Conservation (phyloP, 2,329 filamentous ascomycete genomes). For the Diaporthe citriasiana region DNA sequence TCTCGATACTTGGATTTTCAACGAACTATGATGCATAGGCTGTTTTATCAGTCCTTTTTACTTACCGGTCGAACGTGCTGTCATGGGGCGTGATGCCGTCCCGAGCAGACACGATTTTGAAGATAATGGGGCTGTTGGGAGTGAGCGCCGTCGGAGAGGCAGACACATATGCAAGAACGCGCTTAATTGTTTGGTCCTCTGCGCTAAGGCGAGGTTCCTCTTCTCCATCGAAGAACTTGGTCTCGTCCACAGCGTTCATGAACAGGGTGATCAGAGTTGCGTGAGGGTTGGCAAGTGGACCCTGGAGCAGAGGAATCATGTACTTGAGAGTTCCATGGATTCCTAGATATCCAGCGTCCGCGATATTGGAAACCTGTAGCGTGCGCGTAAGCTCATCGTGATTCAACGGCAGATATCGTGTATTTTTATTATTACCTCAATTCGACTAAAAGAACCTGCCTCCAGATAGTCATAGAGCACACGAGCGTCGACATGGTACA, state of each 20-base stretch:
- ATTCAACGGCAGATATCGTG: too few relatives aligned
- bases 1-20: not conserved
- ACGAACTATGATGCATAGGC: not conserved
- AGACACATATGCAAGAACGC: not conserved
- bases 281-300: not conserved
- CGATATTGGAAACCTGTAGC: slow-evolving; percentile 14
- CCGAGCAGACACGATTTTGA: not conserved
- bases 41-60: not conserved
- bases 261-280: slow-evolving; percentile 25
- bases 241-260: slow-evolving; percentile 7
- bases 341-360: not conserved
- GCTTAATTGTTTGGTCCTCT: not conserved
- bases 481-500: not conserved
- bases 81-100: not conserved
- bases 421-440: slow-evolving; percentile 5
- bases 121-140: not conserved
- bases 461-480: not conserved
- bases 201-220: rapidly evolving
- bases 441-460: not conserved
- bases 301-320: not conserved
- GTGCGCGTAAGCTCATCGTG: not conserved
- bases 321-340: not conserved
- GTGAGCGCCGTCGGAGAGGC: not conserved
- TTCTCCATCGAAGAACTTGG: not conserved
- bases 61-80: not conserved